Evolutionary conservation across 805 yeast species (phyloP), one percentile per base, ranked within the genome.

Genomic region (Yamadazyma sp.): DNA sequence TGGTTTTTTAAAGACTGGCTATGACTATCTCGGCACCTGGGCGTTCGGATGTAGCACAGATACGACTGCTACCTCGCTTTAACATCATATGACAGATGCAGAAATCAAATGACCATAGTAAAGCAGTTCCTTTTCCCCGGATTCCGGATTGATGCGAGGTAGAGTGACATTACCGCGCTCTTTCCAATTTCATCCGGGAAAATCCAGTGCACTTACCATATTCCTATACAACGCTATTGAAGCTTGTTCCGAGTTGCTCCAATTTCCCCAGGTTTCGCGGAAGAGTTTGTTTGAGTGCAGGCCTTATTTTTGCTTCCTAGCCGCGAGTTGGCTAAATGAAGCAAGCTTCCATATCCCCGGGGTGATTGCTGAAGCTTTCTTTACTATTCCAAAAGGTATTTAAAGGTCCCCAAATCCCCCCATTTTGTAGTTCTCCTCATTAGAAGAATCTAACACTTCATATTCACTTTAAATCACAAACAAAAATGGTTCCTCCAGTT

Each of bases 401-500:
- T 44, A 44, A 44, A 32, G 26, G 11, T 22, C 15, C 11, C 15
- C 18, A 16, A 18, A 23, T 20, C 42, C 41, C 42, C 32, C 26
- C 16, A 9, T n/a, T 26, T 21, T 29, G 15, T 21, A 15, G 16
- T 6, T 21, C 13, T 10, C 13, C 22, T 13, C 21, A 20, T 15
- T 13, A 31, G 15, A 21, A 29, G 7, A 22, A 28, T 30, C 15
- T 19, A 31, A 37, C 18, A 34, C 16, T 36, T 29, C 27, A 35
- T 18, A 17, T 6, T 28, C 10, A 17, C 14, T 11, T 13, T 20
- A 12, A 19, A 13, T 4, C 14, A 21, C 14, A 14, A 22, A 22
- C 13, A 21, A 45, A 36, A 37, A 67, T 67, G 73, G 51, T 62
- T 47, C 73, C 73, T 52, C 73, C 73, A 27, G 58, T 69, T 39